Evolutionary conservation across 306 rosid species (phyloP).

Genomic region (Hippophae rhamnoides): DNA sequence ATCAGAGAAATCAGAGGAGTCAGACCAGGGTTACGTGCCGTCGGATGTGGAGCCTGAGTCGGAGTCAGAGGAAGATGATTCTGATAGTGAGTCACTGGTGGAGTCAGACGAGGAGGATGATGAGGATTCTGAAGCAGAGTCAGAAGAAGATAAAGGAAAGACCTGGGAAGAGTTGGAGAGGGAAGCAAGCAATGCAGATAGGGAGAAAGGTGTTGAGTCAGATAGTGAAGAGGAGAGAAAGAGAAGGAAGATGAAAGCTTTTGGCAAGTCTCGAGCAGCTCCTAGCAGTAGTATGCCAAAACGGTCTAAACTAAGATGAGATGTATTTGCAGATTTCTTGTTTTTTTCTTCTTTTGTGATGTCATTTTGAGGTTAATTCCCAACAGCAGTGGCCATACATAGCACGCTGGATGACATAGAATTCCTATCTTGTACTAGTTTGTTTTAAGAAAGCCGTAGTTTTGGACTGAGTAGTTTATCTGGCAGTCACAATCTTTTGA

Average conservation of each 20-base stretch:
- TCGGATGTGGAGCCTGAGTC: constrained; percentile 83
- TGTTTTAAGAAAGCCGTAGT: neutral
- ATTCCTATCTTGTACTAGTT: constrained; percentile 8
- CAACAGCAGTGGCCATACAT: constrained; percentile 1
- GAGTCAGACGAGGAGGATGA: constrained; percentile 69
- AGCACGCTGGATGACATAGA: constrained; percentile 6
- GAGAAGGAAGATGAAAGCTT: constrained; percentile 76
- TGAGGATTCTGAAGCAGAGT: constrained; percentile 38
- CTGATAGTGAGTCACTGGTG: constrained; percentile 78
- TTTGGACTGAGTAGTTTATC: constrained; percentile 6
- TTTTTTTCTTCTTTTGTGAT: neutral
- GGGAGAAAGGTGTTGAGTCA: constrained; percentile 75
- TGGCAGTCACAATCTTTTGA: constrained; percentile 3
- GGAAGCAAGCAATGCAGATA: constrained; percentile 93
- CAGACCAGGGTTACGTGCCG: constrained; percentile 86
- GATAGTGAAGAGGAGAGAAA: constrained; percentile 92
- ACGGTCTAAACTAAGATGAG: constrained; percentile 57
- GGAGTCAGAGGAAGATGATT: constrained; percentile 70
- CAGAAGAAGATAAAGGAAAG: constrained; percentile 49
- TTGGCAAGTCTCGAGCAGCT: constrained; percentile 64
- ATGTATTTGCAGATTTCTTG: constrained; percentile 3
- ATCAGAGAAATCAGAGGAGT: constrained; percentile 66
- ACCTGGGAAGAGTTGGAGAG: constrained; percentile 98
- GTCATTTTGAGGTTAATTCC: neutral
- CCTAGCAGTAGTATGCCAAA: constrained; percentile 44